Conservation (phyloP, 352 stramenopile genomes). For the Phytophthora vignae region DNA sequence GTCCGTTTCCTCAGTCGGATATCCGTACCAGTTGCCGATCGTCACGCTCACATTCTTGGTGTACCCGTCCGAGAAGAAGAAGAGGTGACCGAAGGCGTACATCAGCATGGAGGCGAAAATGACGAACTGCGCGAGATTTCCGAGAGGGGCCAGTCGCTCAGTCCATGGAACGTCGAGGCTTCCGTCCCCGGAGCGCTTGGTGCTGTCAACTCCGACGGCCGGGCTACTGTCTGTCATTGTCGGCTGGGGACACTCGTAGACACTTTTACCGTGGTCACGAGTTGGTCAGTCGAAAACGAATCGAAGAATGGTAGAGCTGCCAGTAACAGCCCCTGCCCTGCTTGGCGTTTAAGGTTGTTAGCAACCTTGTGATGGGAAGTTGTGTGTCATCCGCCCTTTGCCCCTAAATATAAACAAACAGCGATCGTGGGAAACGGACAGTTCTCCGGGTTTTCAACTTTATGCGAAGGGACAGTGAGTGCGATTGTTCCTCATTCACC, state of each 20-base stretch:
- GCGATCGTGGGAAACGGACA: too few species aligned
- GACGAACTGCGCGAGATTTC: constrained; percentile 26
- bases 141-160: constrained; percentile 1
- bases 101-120: constrained; percentile 31
- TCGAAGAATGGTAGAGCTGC: neutral
- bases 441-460: too few species aligned
- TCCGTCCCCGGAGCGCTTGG: neutral
- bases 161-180: neutral
- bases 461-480: too few species aligned
- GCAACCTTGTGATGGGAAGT: too few species aligned
- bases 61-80: constrained; percentile 32
- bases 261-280: neutral
- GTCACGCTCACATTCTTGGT: constrained; percentile 12
- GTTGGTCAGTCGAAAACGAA: neutral
- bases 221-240: neutral
- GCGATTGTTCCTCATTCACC: too few species aligned
- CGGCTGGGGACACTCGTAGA: neutral
- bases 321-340: neutral
- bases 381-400: too few species aligned
- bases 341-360: too few species aligned
- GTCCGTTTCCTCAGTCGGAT: constrained; percentile 19
- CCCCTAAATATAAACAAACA: too few species aligned
- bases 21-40: constrained; percentile 40
- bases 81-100: constrained; percentile 37
- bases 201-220: neutral